Conservation (phyloP, 768 basidiomycete species). For the Lentinula boryana region DNA sequence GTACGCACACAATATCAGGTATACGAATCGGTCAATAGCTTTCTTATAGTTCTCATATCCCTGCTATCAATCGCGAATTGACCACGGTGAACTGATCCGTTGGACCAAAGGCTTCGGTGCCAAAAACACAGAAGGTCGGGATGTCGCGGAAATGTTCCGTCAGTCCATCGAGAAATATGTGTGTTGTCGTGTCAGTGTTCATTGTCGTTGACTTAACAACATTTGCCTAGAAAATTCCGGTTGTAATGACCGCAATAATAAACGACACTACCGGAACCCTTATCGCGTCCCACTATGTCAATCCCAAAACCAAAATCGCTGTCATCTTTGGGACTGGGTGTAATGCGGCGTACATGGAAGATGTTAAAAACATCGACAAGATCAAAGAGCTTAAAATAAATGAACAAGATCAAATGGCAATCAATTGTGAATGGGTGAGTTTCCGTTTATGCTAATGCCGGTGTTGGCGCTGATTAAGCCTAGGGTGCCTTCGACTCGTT, state of each 20-base stretch:
- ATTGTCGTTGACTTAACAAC: not conserved
- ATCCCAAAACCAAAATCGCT: slow-evolving; percentile 85
- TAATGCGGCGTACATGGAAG: slow-evolving; percentile 98
- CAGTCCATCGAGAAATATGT: slow-evolving; percentile 74
- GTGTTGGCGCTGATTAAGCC: not conserved
- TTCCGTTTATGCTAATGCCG: not conserved
- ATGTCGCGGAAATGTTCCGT: slow-evolving; percentile 93
- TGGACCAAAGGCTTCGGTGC: slow-evolving; percentile 99
- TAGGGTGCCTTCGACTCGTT: slow-evolving; percentile 98
- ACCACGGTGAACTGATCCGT: slow-evolving; percentile 89
- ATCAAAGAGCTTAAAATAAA: slow-evolving; percentile 70
- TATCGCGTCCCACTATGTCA: slow-evolving; percentile 95
- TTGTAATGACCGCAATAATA: slow-evolving; percentile 80
- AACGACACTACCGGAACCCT: slow-evolving; percentile 98
- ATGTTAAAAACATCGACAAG: slow-evolving; percentile 80
- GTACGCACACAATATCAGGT: slow-evolving; percentile 39
- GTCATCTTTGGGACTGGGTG: slow-evolving; percentile 98
- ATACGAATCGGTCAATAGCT: not conserved
- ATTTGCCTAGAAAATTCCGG: slow-evolving; percentile 64
- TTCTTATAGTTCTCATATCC: slow-evolving; percentile 83
- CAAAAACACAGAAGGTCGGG: slow-evolving; percentile 82
- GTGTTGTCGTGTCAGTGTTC: slow-evolving; percentile 19
- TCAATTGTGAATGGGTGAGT: slow-evolving; percentile 95
- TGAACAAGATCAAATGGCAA: slow-evolving; percentile 70
- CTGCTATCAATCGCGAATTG: slow-evolving; percentile 91